Evolutionary conservation across 1,284 basidiomycete species (phyloP).

Genomic region (Phenoliferia sp.): DNA sequence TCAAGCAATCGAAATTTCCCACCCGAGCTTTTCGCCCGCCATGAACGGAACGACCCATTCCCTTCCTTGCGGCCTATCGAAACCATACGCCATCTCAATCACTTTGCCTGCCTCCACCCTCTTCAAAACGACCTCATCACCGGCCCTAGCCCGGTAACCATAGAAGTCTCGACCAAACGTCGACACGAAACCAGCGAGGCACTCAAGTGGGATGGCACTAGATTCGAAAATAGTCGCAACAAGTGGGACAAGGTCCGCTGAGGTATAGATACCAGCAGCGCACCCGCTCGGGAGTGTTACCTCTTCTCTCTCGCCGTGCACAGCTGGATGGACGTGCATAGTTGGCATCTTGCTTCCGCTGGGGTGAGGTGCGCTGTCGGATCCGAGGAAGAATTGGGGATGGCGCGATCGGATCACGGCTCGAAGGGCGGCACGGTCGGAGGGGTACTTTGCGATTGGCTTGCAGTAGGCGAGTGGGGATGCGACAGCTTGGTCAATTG

Average conservation of each 20-base stretch:
- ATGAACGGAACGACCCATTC: slow-evolving; percentile 77
- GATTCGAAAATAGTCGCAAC: slow-evolving; percentile 77
- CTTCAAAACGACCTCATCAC: slow-evolving; percentile 43
- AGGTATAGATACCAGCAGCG: slow-evolving; percentile 91
- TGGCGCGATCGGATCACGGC: slow-evolving; percentile 76
- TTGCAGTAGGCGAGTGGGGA: slow-evolving; percentile 97
- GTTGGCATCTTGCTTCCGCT: slow-evolving; percentile 71
- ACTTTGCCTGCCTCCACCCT: slow-evolving; percentile 44
- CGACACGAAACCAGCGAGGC: slow-evolving; percentile 72
- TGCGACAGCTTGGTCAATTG: slow-evolving; percentile 95
- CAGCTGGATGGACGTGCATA: slow-evolving; percentile 43
- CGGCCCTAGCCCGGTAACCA: slow-evolving; percentile 45
- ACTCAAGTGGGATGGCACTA: slow-evolving; percentile 59
- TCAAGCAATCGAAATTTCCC: slow-evolving; percentile 58
- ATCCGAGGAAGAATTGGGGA: slow-evolving; percentile 94
- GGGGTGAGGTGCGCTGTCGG: slow-evolving; percentile 93
- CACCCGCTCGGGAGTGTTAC: slow-evolving; percentile 55
- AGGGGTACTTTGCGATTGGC: slow-evolving; percentile 93
- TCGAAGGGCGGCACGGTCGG: slow-evolving; percentile 79
- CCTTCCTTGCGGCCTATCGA: slow-evolving; percentile 50
- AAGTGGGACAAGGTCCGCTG: slow-evolving; percentile 80
- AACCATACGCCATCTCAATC: slow-evolving; percentile 50
- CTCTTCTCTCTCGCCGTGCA: slow-evolving; percentile 11
- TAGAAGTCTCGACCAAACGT: slow-evolving; percentile 76
- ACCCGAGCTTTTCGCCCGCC: slow-evolving; percentile 76